phyloP scores from a whole-genome alignment of 768 basidiomycete genomes.

The Podaxis sp. region DNA sequence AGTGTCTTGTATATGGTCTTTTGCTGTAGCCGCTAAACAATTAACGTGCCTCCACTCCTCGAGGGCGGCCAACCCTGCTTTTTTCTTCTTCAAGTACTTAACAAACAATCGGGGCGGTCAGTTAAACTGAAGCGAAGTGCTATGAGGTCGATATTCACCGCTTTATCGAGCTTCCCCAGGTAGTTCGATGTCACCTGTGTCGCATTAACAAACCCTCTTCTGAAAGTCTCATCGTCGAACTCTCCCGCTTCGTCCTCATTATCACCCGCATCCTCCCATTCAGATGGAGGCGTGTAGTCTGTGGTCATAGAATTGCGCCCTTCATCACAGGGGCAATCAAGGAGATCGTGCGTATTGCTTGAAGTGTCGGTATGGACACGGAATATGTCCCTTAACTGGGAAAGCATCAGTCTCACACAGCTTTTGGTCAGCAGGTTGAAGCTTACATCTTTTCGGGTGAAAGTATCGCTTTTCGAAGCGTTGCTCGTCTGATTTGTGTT shows the following conservation, averaged over 20 bases:
- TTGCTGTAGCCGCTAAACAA: conserved; percentile 46
- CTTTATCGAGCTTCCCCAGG: conserved; percentile 44
- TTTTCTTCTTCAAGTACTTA: conserved; percentile 67
- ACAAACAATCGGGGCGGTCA: conserved; percentile 10
- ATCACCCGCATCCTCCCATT: conserved; percentile 23
- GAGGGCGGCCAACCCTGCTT: conserved; percentile 62
- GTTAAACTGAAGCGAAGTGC: not conserved
- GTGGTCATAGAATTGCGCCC: conserved; percentile 22
- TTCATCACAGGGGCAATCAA: conserved; percentile 70
- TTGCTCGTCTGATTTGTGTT: conserved; percentile 24
- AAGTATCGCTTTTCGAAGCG: conserved; percentile 74
- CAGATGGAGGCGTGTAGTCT: conserved; percentile 17
- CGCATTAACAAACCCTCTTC: conserved; percentile 57
- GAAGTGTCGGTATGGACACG: conserved; percentile 72
- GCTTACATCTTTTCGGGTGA: conserved; percentile 79
- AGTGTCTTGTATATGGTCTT: conserved; percentile 57
- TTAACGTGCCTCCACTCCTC: conserved; percentile 85
- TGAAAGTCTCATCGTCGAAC: not conserved
- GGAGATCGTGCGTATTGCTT: conserved; percentile 91
- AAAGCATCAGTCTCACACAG: not conserved
- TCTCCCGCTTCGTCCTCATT: not conserved
- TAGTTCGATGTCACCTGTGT: conserved; percentile 51
- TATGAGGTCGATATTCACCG: conserved; percentile 32
- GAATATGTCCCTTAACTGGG: conserved; percentile 88
- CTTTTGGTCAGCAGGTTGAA: not conserved